These are phyloP conservation scores for Sclerotinia glacialis DNA, from an alignment of 2,329 filamentous ascomycete species.

Conservation along the genomic window DNA sequence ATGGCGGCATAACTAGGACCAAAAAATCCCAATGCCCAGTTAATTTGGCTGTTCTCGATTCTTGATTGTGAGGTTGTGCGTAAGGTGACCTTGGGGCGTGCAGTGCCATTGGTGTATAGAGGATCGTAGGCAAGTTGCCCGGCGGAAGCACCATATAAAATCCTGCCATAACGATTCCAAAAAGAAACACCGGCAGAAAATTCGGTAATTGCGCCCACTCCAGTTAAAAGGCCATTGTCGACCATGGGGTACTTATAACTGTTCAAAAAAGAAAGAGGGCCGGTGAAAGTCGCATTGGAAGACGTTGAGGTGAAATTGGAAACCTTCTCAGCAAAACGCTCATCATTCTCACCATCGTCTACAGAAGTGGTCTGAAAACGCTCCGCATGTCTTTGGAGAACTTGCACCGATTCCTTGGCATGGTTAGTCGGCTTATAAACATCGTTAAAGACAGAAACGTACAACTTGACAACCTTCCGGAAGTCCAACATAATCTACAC, in stretches of 20 bases:
- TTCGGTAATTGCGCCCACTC: constrained; percentile 50
- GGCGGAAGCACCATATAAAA: constrained; percentile 49
- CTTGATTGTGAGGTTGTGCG: constrained; percentile 54
- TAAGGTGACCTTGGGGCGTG: constrained; percentile 49
- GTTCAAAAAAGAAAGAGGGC: constrained; percentile 53
- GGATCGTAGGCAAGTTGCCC: constrained; percentile 50
- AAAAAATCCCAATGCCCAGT: constrained; percentile 53
- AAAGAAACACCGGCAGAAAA: constrained; percentile 50
- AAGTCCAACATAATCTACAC: constrained; percentile 47
- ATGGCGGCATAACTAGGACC: constrained; percentile 45
- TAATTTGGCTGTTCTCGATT: constrained; percentile 54
- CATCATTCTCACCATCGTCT: constrained; percentile 51
- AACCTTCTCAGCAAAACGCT: constrained; percentile 49
- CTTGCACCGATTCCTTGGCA: constrained; percentile 43
- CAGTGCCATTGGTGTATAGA: constrained; percentile 46
- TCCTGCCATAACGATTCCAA: constrained; percentile 54
- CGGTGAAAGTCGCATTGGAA: constrained; percentile 42
- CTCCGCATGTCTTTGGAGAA: constrained; percentile 54
- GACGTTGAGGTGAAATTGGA: constrained; percentile 45
- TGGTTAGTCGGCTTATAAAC: background rate
- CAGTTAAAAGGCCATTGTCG: constrained; percentile 46
- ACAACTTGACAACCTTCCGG: constrained; percentile 54
- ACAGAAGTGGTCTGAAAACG: constrained; percentile 46
- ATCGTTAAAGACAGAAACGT: background rate
- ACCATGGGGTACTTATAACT: constrained; percentile 49